Conservation (phyloP, 805 yeast species). For the Cyberlindnera veronae region DNA sequence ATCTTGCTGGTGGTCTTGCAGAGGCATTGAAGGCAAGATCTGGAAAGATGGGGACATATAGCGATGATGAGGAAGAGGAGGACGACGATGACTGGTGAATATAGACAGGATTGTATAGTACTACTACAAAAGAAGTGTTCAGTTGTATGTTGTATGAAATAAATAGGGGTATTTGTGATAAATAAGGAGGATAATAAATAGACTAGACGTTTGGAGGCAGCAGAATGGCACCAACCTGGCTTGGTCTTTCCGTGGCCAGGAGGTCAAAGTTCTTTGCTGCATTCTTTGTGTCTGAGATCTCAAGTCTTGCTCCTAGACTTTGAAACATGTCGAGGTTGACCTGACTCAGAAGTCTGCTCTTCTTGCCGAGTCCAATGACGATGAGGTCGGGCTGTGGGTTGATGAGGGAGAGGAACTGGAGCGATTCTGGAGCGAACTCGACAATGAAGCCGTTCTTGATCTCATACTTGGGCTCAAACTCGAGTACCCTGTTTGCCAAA, state of each 20-base stretch:
- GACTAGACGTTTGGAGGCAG: constrained; percentile 49
- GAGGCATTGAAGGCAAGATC: constrained; percentile 83
- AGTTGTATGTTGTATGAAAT: not conserved
- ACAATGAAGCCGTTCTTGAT: constrained; percentile 47
- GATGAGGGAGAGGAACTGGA: constrained; percentile 48
- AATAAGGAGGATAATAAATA: constrained; percentile 4
- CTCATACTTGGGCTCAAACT: constrained; percentile 43
- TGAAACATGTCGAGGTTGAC: constrained; percentile 46
- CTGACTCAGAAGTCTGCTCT: constrained; percentile 61
- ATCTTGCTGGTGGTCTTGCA: constrained; percentile 81
- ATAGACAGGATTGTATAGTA: not conserved
- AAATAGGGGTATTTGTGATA: constrained; percentile 3
- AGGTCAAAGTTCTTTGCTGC: constrained; percentile 72
- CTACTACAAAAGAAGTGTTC: not conserved
- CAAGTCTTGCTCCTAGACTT: constrained; percentile 64
- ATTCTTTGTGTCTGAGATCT: constrained; percentile 59
- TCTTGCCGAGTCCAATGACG: constrained; percentile 67
- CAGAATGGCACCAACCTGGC: constrained; percentile 67
- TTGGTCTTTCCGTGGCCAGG: constrained; percentile 75
- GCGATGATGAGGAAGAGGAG: constrained; percentile 69
- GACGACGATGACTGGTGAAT: constrained; percentile 74
- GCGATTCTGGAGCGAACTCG: constrained; percentile 42
- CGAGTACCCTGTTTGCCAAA: constrained; percentile 57
- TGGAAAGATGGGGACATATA: constrained; percentile 52
- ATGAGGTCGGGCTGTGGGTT: constrained; percentile 78